Conservation (phyloP, 805 yeast genomes). For the Wickerhamomyces rabaulensis region DNA sequence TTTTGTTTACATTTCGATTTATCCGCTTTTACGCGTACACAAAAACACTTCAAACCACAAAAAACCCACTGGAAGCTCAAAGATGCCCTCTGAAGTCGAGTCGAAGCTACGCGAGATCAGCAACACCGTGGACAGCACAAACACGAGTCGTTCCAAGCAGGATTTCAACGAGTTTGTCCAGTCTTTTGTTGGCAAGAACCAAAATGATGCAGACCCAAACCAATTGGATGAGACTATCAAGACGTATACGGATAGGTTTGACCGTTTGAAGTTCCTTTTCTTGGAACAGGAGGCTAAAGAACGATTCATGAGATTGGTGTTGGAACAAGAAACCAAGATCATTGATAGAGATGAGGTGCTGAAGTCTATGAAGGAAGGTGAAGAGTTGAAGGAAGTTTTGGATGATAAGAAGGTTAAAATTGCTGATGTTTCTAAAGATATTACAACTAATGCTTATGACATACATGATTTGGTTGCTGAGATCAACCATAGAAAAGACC, state of each 20-base stretch:
- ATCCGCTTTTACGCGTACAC: background rate
- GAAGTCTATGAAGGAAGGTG: constrained; percentile 23
- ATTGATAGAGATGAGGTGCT: constrained; percentile 31
- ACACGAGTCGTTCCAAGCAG: background rate
- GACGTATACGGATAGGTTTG: constrained; percentile 29
- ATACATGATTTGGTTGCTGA: background rate
- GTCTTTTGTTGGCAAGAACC: background rate
- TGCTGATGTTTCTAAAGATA: constrained; percentile 4
- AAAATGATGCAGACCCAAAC: constrained; percentile 24
- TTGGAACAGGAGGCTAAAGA: constrained; percentile 71
- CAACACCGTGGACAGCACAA: background rate
- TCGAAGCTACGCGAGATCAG: background rate
- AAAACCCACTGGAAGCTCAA: background rate
- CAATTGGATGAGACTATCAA: constrained; percentile 34
- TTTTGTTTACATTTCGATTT: no score
- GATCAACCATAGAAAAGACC: background rate
- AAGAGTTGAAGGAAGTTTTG: constrained; percentile 24
- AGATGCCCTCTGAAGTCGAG: background rate
- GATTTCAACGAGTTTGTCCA: background rate
- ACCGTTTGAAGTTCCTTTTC: constrained; percentile 57
- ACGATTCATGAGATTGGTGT: constrained; percentile 50
- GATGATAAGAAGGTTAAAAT: constrained; percentile 18
- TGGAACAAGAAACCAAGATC: constrained; percentile 27
- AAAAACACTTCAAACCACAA: background rate
- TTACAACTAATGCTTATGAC: background rate